phyloP scores from a whole-genome alignment of 805 yeast species.

The Candida incommunis region DNA sequence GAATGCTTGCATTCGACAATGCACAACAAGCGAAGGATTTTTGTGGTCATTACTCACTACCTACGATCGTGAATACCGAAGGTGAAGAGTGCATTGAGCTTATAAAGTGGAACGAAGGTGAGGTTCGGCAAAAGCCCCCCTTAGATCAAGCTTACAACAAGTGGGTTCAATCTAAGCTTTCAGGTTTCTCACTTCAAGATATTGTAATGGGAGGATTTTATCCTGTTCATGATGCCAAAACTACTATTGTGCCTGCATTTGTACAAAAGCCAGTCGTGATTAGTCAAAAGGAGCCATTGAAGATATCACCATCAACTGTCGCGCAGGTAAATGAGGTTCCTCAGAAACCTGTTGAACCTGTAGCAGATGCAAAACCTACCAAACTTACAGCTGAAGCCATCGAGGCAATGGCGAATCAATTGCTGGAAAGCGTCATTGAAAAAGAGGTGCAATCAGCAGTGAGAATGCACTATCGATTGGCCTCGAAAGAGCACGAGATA shows the following conservation, averaged over 20 bases:
- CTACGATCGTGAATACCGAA: slow-evolving; percentile 20
- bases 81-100: slow-evolving; percentile 29
- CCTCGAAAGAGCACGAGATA: not conserved
- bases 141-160: slow-evolving; percentile 33
- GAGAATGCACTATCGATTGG: not conserved
- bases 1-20: slow-evolving; percentile 55
- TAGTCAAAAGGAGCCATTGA: no score
- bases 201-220: slow-evolving; percentile 6
- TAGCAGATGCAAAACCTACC: no score
- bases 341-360: no score
- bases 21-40: slow-evolving; percentile 38
- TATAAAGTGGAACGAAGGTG: slow-evolving; percentile 26
- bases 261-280: slow-evolving; percentile 5
- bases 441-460: not conserved
- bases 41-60: slow-evolving; percentile 50
- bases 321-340: no score
- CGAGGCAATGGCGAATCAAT: no score
- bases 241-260: slow-evolving; percentile 17
- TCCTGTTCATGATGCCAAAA: slow-evolving; percentile 26
- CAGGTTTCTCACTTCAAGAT: not conserved
- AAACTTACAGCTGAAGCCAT: no score
- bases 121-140: slow-evolving; percentile 25
- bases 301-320: no score
- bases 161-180: slow-evolving; percentile 28
- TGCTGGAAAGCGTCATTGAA: not conserved